A percentile compares a stretch with the other conserved stretches of the same genome.
Conservation (phyloP, 2,329 filamentous ascomycete genomes). For the Lachnellula hyalina region DNA sequence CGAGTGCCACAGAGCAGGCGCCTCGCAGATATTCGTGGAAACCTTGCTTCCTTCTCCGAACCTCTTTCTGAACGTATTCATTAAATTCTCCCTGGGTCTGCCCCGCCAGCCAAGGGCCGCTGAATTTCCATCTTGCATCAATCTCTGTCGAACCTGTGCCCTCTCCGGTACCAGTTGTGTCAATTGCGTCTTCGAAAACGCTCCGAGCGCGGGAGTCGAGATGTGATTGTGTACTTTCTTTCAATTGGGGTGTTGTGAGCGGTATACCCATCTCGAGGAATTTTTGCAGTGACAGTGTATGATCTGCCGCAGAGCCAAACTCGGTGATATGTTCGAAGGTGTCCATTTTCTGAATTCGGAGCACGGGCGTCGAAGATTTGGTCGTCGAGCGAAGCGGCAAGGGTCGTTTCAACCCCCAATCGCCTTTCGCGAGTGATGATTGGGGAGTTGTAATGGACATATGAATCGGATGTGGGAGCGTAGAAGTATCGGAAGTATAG, state of each 20-base stretch:
- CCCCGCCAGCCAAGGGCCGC: slow-evolving; percentile 60
- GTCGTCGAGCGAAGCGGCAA: slow-evolving; percentile 72
- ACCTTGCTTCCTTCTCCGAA: slow-evolving; percentile 47
- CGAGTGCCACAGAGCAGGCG: slow-evolving; percentile 44
- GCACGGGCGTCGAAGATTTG: slow-evolving; percentile 64
- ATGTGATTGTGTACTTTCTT: slow-evolving; percentile 4
- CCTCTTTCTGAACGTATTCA: slow-evolving; percentile 47
- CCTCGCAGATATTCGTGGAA: slow-evolving; percentile 51
- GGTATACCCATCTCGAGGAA: slow-evolving; percentile 78
- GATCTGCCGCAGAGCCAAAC: slow-evolving; percentile 76
- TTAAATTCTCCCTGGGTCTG: slow-evolving; percentile 57
- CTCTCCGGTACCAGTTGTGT: slow-evolving; percentile 41
- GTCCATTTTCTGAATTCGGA: slow-evolving; percentile 75
- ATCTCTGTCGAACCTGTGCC: slow-evolving; percentile 28
- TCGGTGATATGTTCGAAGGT: slow-evolving; percentile 85
- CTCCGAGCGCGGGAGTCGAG: slow-evolving; percentile 35
- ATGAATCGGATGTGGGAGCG: slow-evolving; percentile 71
- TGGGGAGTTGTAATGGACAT: slow-evolving; percentile 76
- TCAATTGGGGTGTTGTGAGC: slow-evolving; percentile 48
- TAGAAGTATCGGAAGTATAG: slow-evolving; percentile 62
- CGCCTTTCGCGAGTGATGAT: slow-evolving; percentile 67
- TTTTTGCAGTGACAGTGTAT: slow-evolving; percentile 75
- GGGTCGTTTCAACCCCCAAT: slow-evolving; percentile 89
- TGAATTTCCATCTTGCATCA: slow-evolving; percentile 59
- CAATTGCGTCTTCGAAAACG: slow-evolving; percentile 55